Percentiles rank a stretch among this genome's conserved stretches.
Conservation (phyloP, 1,139 yeast genomes). For the Candida freyschussii region DNA sequence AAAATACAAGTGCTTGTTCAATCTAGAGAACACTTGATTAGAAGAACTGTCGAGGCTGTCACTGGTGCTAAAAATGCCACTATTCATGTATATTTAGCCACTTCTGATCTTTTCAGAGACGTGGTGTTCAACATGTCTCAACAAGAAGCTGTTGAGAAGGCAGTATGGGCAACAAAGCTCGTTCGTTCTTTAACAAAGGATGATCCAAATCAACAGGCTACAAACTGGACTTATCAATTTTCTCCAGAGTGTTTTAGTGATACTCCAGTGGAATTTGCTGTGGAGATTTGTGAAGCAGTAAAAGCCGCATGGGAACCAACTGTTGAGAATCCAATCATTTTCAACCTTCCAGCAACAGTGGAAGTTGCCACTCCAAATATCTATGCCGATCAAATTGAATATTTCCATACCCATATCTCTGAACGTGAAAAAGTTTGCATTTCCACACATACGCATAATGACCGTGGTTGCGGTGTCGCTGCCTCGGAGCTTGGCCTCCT, state of each 20-base stretch:
- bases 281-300: slow-evolving; percentile 92
- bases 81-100: slow-evolving; percentile 86
- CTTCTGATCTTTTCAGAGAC: slow-evolving; percentile 86
- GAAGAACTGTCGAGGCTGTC: slow-evolving; percentile 83
- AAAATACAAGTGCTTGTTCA: slow-evolving; percentile 89
- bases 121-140: slow-evolving; percentile 84
- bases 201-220: slow-evolving; percentile 64
- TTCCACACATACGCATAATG: slow-evolving; percentile 93
- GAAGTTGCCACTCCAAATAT: slow-evolving; percentile 93
- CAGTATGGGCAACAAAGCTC: slow-evolving; percentile 75
- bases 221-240: slow-evolving; percentile 87
- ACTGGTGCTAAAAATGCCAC: slow-evolving; percentile 89
- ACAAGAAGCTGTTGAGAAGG: slow-evolving; percentile 74
- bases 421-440: slow-evolving; percentile 85
- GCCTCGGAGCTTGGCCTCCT: slow-evolving; percentile 91
- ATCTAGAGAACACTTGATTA: slow-evolving; percentile 84
- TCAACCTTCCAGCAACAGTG: slow-evolving; percentile 97
- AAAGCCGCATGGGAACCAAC: slow-evolving; percentile 90
- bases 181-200: slow-evolving; percentile 86
- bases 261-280: slow-evolving; percentile 77
- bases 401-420: slow-evolving; percentile 69
- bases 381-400: slow-evolving; percentile 95
- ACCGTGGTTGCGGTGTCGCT: slow-evolving; percentile 97
- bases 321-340: slow-evolving; percentile 77
- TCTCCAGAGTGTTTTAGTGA: slow-evolving; percentile 95